A percentile compares a stretch with the other conserved stretches of the same genome.
Evolutionary conservation across 169 alveolate genomes (phyloP).

Genomic region (Plasmodium adleri): DNA sequence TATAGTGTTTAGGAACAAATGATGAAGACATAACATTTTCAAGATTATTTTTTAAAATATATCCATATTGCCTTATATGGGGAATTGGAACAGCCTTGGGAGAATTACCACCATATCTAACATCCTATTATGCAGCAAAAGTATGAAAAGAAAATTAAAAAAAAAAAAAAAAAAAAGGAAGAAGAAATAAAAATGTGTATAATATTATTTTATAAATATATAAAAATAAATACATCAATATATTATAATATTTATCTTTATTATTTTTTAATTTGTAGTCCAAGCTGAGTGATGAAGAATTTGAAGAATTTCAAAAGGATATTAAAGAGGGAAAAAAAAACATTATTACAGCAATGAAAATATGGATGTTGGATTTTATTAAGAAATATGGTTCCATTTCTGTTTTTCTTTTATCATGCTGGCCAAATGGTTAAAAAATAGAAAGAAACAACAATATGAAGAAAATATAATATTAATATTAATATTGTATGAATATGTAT

Average conservation of each 20-base stretch:
- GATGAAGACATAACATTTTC: constrained; percentile 62
- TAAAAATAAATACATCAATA: background rate
- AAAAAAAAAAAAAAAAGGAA: background rate
- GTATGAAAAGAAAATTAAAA: constrained; percentile 28
- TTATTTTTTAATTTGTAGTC: constrained; percentile 26
- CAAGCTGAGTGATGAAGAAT: constrained; percentile 61
- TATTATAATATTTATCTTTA: background rate
- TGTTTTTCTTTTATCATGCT: constrained; percentile 89
- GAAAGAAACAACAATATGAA: too few species aligned
- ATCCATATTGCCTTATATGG: constrained; percentile 91
- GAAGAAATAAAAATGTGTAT: constrained; percentile 4
- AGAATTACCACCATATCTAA: constrained; percentile 96
- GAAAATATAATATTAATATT: background rate
- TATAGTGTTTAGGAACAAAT: constrained; percentile 36
- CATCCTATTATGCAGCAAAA: constrained; percentile 93
- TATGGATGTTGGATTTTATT: constrained; percentile 84
- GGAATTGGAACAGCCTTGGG: constrained; percentile 97
- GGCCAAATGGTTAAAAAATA: constrained; percentile 87
- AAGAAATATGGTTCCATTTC: constrained; percentile 91
- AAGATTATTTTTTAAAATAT: constrained; percentile 74
- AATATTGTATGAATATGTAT: background rate
- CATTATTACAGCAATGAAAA: constrained; percentile 82
- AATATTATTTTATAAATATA: constrained; percentile 4
- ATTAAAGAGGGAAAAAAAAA: constrained; percentile 70
- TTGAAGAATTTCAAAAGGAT: constrained; percentile 73